Evolutionary conservation across 106 monocot genomes (phyloP).

Genomic region (Chionographis japonica): DNA sequence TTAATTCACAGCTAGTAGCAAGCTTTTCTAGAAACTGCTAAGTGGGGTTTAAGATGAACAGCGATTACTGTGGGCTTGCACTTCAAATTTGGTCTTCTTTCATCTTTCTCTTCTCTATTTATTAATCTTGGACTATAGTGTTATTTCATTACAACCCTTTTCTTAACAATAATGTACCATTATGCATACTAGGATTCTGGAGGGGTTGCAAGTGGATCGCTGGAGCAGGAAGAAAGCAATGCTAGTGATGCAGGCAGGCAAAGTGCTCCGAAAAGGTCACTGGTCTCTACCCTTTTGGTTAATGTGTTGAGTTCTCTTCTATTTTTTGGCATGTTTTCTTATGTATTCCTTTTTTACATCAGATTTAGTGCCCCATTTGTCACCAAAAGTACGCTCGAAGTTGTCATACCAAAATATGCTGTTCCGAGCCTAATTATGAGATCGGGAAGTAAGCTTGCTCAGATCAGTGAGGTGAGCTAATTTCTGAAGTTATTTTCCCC

Average conservation of each 20-base stretch:
- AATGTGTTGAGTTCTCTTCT: neutral
- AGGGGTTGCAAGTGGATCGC: conserved; percentile 40
- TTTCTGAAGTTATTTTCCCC: neutral
- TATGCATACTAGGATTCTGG: conserved; percentile 47
- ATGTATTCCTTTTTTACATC: conserved; percentile 4
- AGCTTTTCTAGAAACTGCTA: too few species aligned
- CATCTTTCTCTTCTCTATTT: too few species aligned
- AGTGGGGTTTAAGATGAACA: too few species aligned
- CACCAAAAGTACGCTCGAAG: conserved; percentile 73
- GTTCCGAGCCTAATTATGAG: conserved; percentile 71
- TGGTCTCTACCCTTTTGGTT: neutral
- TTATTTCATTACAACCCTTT: neutral
- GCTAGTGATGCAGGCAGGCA: conserved; percentile 56
- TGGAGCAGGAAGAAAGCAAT: conserved; percentile 56
- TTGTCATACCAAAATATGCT: conserved; percentile 70
- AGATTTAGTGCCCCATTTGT: conserved; percentile 59
- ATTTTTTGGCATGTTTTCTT: neutral
- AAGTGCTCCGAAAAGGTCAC: conserved; percentile 53
- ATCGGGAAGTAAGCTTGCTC: conserved; percentile 85
- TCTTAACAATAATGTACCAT: neutral
- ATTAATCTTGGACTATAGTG: too few species aligned
- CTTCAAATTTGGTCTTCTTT: too few species aligned
- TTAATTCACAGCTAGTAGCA: too few species aligned
- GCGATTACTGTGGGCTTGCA: too few species aligned
- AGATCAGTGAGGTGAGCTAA: conserved; percentile 71